These are phyloP conservation scores for Fusarium sororula DNA, from an alignment of 2,329 filamentous ascomycete species.

Conservation along the genomic window DNA sequence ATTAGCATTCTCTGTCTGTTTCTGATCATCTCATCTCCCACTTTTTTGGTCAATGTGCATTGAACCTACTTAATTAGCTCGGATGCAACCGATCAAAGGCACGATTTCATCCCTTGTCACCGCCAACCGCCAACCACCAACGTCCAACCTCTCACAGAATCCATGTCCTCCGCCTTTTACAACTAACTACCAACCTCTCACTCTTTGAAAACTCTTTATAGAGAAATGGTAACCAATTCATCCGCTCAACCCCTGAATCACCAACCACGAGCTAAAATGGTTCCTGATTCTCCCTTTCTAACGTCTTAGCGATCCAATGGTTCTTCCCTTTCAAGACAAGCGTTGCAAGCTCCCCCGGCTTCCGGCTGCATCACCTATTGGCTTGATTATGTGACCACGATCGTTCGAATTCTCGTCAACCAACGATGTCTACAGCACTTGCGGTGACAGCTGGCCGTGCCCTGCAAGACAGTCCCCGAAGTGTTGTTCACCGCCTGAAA, in stretches of 20 bases:
- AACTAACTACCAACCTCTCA: constrained; percentile 24
- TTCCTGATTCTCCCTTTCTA: constrained; percentile 25
- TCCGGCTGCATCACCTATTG: constrained; percentile 41
- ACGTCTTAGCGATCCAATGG: constrained; percentile 37
- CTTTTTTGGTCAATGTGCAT: constrained; percentile 18
- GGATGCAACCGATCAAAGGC: constrained; percentile 39
- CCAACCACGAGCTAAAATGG: constrained; percentile 30
- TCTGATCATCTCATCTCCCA: constrained; percentile 14
- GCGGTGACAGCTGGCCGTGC: constrained; percentile 43
- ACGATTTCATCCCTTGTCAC: constrained; percentile 19
- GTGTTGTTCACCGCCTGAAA: constrained; percentile 41
- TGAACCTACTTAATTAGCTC: constrained; percentile 18
- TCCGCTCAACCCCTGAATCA: constrained; percentile 15
- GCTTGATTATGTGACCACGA: constrained; percentile 20
- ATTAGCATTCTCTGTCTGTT: not conserved
- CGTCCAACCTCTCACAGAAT: constrained; percentile 14
- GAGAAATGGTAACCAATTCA: not conserved
- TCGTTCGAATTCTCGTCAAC: constrained; percentile 17
- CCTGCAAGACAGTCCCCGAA: constrained; percentile 26
- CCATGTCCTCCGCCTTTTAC: not conserved
- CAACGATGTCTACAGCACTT: constrained; percentile 39
- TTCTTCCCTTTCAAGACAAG: constrained; percentile 30
- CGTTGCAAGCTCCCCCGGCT: constrained; percentile 36
- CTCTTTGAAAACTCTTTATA: not conserved
- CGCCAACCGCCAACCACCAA: constrained; percentile 19